A percentile compares a stretch with the other conserved stretches of the same genome.
Conservation (phyloP, 2,329 filamentous ascomycete species). For the Beauveria bassiana region DNA sequence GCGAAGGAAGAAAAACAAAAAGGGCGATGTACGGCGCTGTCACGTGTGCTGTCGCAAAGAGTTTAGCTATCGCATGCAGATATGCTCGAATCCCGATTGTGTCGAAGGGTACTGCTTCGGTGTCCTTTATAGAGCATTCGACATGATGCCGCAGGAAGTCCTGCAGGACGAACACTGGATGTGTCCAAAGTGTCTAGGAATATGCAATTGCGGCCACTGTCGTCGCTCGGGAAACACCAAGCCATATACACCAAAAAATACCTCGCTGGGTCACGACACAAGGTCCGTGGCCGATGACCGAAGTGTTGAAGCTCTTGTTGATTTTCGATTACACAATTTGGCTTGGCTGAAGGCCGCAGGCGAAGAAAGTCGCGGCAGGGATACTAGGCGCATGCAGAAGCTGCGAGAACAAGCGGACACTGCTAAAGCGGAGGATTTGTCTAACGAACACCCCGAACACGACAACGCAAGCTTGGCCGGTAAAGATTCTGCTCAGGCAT, state of each 20-base stretch:
- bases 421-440: constrained; percentile 44
- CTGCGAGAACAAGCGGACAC: constrained; percentile 49
- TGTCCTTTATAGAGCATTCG: constrained; percentile 84
- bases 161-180: constrained; percentile 79
- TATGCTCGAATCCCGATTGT: constrained; percentile 65
- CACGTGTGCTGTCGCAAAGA: constrained; percentile 80
- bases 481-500: neutral
- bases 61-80: constrained; percentile 75
- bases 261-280: constrained; percentile 84
- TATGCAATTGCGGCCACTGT: constrained; percentile 82
- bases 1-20: constrained; percentile 45
- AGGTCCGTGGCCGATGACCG: constrained; percentile 82
- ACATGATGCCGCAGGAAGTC: constrained; percentile 74
- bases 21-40: constrained; percentile 53
- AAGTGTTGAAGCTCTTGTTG: constrained; percentile 82
- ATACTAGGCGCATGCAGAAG: constrained; percentile 49
- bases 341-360: constrained; percentile 63
- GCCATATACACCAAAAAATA: constrained; percentile 81
- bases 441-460: constrained; percentile 15
- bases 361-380: constrained; percentile 49
- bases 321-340: constrained; percentile 84
- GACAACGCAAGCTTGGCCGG: constrained; percentile 18
- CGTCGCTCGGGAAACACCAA: constrained; percentile 56
- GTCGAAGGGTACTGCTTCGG: constrained; percentile 81
- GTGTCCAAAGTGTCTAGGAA: constrained; percentile 77